A percentile compares a stretch with the other conserved stretches of the same genome.
Evolutionary conservation across 768 basidiomycete genomes (phyloP).

Genomic region (Tephrocybe sp.): DNA sequence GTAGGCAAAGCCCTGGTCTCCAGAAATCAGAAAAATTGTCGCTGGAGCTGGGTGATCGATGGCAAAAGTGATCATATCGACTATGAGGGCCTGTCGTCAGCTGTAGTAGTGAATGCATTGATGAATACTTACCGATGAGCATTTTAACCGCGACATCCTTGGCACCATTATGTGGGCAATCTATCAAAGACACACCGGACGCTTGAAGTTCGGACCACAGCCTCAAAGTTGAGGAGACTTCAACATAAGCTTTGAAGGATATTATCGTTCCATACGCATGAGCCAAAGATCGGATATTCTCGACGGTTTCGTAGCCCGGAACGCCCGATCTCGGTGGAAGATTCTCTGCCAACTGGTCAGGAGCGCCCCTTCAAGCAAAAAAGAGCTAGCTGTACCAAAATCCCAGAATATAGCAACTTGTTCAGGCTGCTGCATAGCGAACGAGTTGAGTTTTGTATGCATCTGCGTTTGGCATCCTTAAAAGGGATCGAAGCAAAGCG

Average conservation of each 20-base stretch:
- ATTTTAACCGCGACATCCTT: constrained; percentile 49
- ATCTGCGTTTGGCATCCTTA: constrained; percentile 8
- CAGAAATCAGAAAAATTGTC: constrained; percentile 47
- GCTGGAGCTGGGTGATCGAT: constrained; percentile 45
- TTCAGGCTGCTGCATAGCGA: constrained; percentile 31
- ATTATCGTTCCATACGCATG: constrained; percentile 46
- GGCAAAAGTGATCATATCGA: constrained; percentile 29
- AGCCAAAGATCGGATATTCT: constrained; percentile 44
- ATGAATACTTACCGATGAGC: constrained; percentile 41
- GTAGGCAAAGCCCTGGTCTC: constrained; percentile 45
- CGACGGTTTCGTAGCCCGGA: constrained; percentile 41
- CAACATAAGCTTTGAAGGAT: constrained; percentile 55
- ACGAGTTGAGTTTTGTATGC: neutral
- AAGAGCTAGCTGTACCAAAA: constrained; percentile 18
- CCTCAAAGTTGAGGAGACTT: constrained; percentile 36
- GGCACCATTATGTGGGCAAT: constrained; percentile 36
- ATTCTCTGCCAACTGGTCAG: constrained; percentile 31
- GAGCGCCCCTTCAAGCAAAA: neutral
- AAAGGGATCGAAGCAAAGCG: constrained; percentile 1
- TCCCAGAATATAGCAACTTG: constrained; percentile 42
- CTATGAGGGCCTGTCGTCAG: constrained; percentile 8
- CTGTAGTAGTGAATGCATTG: neutral
- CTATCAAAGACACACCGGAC: constrained; percentile 44
- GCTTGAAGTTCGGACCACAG: constrained; percentile 44
- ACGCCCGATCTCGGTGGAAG: constrained; percentile 31